Percentiles rank a stretch among this genome's conserved stretches.
phyloP scores from a whole-genome alignment of 805 yeast genomes.

The Candida railenensis region DNA sequence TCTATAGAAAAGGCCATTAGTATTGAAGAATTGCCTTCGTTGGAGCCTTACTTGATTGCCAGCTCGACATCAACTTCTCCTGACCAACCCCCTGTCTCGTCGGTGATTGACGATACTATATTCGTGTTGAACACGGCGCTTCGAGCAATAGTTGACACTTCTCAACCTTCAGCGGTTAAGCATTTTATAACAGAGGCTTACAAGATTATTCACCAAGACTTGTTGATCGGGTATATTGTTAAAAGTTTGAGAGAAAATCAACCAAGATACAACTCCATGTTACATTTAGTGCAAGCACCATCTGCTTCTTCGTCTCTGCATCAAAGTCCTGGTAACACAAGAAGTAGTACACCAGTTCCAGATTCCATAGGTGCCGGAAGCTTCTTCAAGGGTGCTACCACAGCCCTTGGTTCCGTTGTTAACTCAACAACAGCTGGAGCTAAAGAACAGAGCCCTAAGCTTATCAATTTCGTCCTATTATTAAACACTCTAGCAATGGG shows the following conservation, averaged over 20 bases:
- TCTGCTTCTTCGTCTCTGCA: conserved; percentile 6
- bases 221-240: conserved; percentile 49
- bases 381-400: conserved; percentile 44
- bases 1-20: conserved; percentile 80
- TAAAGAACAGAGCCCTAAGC: conserved; percentile 35
- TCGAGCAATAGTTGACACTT: conserved; percentile 67
- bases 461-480: conserved; percentile 62
- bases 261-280: conserved; percentile 38
- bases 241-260: conserved; percentile 36
- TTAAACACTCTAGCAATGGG: conserved; percentile 73
- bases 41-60: conserved; percentile 33
- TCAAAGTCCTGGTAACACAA: conserved; percentile 22
- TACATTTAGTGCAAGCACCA: conserved; percentile 17
- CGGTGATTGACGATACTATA: conserved; percentile 83
- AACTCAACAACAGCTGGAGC: conserved; percentile 24
- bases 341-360: conserved; percentile 34
- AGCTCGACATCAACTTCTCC: conserved; percentile 28
- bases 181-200: conserved; percentile 55
- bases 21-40: conserved; percentile 70
- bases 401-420: conserved; percentile 44
- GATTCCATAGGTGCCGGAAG: conserved; percentile 29
- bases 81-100: conserved; percentile 68
- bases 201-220: conserved; percentile 62
- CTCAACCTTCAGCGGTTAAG: conserved; percentile 57
- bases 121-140: conserved; percentile 69